phyloP scores from a whole-genome alignment of 257 asterid genomes.

The Orobanche coerulescens region DNA sequence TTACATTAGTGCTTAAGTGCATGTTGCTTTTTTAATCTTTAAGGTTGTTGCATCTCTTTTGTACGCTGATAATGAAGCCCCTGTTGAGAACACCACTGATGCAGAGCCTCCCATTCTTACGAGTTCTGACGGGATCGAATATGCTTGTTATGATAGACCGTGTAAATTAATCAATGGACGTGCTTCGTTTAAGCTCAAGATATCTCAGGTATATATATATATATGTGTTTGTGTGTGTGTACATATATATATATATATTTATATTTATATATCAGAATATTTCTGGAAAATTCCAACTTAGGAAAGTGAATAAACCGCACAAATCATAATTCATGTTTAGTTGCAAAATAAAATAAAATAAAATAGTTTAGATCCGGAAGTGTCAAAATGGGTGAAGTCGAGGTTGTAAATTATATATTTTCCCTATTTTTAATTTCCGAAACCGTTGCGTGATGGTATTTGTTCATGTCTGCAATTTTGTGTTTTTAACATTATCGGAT shows the following conservation, averaged over 20 bases:
- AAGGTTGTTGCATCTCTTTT: constrained; percentile 81
- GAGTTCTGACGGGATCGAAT: constrained; percentile 63
- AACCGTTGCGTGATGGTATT: no score
- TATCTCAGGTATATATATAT: constrained; percentile 53
- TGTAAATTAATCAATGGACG: constrained; percentile 56
- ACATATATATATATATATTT: no score
- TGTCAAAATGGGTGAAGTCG: no score
- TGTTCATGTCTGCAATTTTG: background rate
- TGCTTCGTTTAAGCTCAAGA: constrained; percentile 80
- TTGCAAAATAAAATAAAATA: no score
- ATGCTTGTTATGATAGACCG: constrained; percentile 52
- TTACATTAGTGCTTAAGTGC: constrained; percentile 7
- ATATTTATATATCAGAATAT: no score
- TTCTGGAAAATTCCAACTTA: no score
- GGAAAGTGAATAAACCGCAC: no score
- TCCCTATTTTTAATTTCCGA: no score
- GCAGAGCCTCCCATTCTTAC: constrained; percentile 74
- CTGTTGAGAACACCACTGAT: constrained; percentile 64
- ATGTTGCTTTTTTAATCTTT: constrained; percentile 18
- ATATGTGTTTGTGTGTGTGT: no score
- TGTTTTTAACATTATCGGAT: background rate
- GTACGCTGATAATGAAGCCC: constrained; percentile 53
- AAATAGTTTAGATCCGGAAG: no score
- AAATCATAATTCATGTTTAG: no score
- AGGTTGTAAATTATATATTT: no score